phyloP scores from a whole-genome alignment of 2,329 filamentous ascomycete species.

The Xylaria sp. region DNA sequence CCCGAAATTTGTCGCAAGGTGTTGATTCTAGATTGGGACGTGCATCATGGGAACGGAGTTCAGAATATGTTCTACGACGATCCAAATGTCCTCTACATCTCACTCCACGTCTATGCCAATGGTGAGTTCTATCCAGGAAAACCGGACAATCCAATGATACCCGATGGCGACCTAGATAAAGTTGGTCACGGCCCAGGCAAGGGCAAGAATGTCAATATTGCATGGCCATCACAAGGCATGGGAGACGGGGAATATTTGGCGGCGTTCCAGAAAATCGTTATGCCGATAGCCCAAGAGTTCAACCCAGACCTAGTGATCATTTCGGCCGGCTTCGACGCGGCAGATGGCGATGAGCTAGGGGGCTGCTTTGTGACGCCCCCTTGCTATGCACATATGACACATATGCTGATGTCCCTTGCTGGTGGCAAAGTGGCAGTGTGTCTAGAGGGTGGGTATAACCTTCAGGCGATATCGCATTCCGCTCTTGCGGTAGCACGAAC shows the following conservation, averaged over 20 bases:
- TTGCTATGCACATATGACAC: slow-evolving; percentile 98
- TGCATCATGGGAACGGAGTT: slow-evolving; percentile 86
- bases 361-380: slow-evolving; percentile 91
- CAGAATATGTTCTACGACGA: slow-evolving; percentile 97
- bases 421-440: slow-evolving; percentile 91
- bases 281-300: slow-evolving; percentile 96
- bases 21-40: slow-evolving; percentile 92
- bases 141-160: slow-evolving; percentile 66
- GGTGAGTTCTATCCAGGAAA: slow-evolving; percentile 86
- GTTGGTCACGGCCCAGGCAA: slow-evolving; percentile 66
- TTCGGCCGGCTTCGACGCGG: slow-evolving; percentile 95
- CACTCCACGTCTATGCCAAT: slow-evolving; percentile 86
- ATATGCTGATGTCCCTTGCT: slow-evolving; percentile 97
- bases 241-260: slow-evolving; percentile 97
- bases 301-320: slow-evolving; percentile 95
- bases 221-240: slow-evolving; percentile 80
- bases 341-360: slow-evolving; percentile 90
- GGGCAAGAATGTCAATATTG: slow-evolving; percentile 74
- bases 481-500: slow-evolving; percentile 91
- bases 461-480: slow-evolving; percentile 90
- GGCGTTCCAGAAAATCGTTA: slow-evolving; percentile 94
- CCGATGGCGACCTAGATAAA: slow-evolving; percentile 71
- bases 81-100: slow-evolving; percentile 95
- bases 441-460: slow-evolving; percentile 95
- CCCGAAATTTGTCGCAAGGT: slow-evolving; percentile 87